Evolutionary conservation across 1,284 basidiomycete genomes (phyloP).

Genomic region (Ceratobasidium sp.): DNA sequence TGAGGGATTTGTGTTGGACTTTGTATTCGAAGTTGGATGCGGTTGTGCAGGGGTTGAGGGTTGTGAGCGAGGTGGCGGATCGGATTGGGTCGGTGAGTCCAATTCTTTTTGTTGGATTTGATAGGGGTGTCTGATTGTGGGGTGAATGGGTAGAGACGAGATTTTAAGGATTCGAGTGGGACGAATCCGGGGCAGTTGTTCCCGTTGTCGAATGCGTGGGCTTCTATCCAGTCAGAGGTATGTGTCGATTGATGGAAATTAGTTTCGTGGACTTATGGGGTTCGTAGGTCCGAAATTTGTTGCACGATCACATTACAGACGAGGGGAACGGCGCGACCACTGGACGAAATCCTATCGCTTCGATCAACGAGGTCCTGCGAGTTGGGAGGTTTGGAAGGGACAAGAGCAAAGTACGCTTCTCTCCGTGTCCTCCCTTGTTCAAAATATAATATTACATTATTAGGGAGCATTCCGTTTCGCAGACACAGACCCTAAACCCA

Average conservation of each 20-base stretch:
- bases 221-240: constrained; percentile 91
- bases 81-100: constrained; percentile 85
- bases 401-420: constrained; percentile 74
- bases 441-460: not conserved
- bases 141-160: constrained; percentile 71
- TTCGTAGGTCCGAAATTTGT: constrained; percentile 81
- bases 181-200: constrained; percentile 79
- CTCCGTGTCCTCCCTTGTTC: not conserved
- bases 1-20: constrained; percentile 97
- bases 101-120: constrained; percentile 18
- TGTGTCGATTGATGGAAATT: constrained; percentile 42
- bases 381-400: constrained; percentile 84
- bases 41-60: constrained; percentile 92
- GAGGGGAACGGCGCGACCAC: constrained; percentile 83
- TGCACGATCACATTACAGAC: constrained; percentile 92
- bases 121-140: not conserved
- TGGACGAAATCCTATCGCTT: constrained; percentile 87
- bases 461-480: constrained; percentile 91
- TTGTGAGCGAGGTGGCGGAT: constrained; percentile 91
- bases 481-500: constrained; percentile 84
- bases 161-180: constrained; percentile 87
- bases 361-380: constrained; percentile 95
- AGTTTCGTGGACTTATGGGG: constrained; percentile 42
- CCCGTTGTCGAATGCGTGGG: constrained; percentile 92
- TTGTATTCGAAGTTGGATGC: constrained; percentile 97